These are phyloP conservation scores for Escovopsis sp. DNA, from an alignment of 2,329 filamentous ascomycete genomes.

Conservation along the genomic window DNA sequence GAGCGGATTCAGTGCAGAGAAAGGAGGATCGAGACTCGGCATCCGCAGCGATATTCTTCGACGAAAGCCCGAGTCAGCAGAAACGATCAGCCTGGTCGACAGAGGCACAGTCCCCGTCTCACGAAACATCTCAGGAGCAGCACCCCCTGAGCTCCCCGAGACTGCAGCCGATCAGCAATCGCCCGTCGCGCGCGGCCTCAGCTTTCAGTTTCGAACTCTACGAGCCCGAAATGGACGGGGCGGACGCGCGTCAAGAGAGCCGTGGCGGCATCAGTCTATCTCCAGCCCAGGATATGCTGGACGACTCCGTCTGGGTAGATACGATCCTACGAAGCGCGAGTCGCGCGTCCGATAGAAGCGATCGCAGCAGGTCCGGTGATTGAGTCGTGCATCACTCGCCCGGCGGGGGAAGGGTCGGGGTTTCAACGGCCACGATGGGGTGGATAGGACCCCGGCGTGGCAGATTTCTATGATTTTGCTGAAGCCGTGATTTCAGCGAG, in stretches of 20 bases:
- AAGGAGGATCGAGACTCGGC: slow-evolving; percentile 3
- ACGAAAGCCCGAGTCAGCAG: slow-evolving; percentile 3
- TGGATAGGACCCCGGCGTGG: no score
- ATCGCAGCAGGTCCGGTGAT: slow-evolving; percentile 18
- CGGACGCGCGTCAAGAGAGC: slow-evolving; percentile 3
- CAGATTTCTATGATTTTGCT: no score
- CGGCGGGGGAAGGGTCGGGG: no score
- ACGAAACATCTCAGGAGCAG: slow-evolving; percentile 20
- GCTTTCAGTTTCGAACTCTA: slow-evolving; percentile 45
- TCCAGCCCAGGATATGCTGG: slow-evolving; percentile 70
- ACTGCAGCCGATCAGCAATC: slow-evolving; percentile 24
- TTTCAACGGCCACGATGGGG: no score
- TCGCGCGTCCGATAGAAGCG: slow-evolving; percentile 25
- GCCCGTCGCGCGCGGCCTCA: slow-evolving; percentile 30
- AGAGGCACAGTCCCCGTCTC: no score
- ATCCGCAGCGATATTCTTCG: background rate
- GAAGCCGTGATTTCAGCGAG: no score
- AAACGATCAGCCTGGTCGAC: slow-evolving; percentile 15
- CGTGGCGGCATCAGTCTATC: slow-evolving; percentile 43
- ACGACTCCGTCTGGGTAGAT: slow-evolving; percentile 85
- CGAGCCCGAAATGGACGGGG: slow-evolving; percentile 22
- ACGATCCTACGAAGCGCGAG: slow-evolving; percentile 84
- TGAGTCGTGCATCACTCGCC: slow-evolving; percentile 5
- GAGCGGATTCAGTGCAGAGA: no score
- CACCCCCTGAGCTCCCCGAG: slow-evolving; percentile 42